Percentiles rank a stretch among this genome's conserved stretches.
phyloP scores from a whole-genome alignment of 2,329 filamentous ascomycete genomes.

The Ceratocystis eucalypticola region DNA sequence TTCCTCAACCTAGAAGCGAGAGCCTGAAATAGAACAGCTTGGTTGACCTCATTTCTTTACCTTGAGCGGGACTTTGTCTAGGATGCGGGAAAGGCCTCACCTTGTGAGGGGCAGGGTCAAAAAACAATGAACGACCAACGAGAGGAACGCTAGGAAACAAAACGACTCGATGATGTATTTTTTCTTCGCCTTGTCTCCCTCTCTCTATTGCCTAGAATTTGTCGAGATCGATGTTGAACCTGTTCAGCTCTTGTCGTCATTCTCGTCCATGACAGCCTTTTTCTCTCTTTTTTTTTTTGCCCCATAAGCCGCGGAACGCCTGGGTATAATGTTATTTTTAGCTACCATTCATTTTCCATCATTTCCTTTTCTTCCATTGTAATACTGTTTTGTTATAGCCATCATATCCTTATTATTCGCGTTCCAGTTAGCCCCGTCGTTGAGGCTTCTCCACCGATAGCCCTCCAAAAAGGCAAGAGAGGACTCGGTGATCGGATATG shows the following conservation, averaged over 20 bases:
- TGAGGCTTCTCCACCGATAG: no score
- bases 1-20: not conserved
- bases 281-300: not conserved
- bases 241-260: no score
- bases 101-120: not conserved
- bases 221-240: no score
- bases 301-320: no score
- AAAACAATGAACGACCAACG: no score
- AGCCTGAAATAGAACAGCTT: constrained; percentile 3
- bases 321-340: not conserved
- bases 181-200: not conserved
- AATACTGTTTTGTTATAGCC: no score
- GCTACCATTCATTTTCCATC: not conserved
- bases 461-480: no score
- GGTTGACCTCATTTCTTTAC: constrained; percentile 1
- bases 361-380: not conserved
- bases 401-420: no score
- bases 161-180: not conserved
- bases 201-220: no score
- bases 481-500: no score
- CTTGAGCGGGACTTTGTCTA: not conserved
- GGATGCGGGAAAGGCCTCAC: constrained; percentile 5
- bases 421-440: no score
- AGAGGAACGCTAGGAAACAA: no score
- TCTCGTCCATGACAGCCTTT: not conserved